These are phyloP conservation scores for Primulina eburnea DNA, from an alignment of 257 asterid genomes.

Conservation along the genomic window DNA sequence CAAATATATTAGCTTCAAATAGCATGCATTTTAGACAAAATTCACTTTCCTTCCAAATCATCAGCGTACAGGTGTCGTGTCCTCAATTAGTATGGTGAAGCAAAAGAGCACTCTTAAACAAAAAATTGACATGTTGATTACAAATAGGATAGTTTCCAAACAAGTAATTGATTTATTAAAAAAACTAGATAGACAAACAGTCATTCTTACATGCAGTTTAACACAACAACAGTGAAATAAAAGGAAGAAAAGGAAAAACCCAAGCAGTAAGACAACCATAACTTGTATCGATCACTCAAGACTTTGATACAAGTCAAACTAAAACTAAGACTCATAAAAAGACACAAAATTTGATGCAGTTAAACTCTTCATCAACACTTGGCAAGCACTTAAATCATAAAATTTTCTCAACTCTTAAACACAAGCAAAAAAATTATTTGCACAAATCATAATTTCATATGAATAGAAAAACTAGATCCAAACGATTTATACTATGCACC, in stretches of 20 bases:
- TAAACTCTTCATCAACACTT: neutral
- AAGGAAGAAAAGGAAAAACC: neutral
- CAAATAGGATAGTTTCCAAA: no score
- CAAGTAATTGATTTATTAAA: no score
- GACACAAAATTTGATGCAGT: neutral
- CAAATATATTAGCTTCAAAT: neutral
- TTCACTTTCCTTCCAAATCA: neutral
- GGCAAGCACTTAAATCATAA: neutral
- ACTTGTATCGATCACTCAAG: constrained; percentile 5
- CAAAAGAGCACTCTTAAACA: neutral
- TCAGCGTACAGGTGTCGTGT: no score
- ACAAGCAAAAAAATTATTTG: neutral
- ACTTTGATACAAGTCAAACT: neutral
- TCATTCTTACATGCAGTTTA: neutral
- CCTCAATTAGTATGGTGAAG: neutral
- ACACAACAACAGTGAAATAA: constrained; percentile 4
- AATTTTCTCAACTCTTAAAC: neutral
- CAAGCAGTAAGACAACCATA: neutral
- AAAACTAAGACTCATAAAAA: neutral
- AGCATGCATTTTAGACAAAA: neutral
- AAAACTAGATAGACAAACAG: neutral
- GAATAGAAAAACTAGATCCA: neutral
- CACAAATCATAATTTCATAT: neutral
- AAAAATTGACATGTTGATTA: no score
- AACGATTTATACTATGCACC: neutral